Base-by-base conservation (phyloP, 2,329 filamentous ascomycete genomes). In the Rosellinia necatrix region DNA sequence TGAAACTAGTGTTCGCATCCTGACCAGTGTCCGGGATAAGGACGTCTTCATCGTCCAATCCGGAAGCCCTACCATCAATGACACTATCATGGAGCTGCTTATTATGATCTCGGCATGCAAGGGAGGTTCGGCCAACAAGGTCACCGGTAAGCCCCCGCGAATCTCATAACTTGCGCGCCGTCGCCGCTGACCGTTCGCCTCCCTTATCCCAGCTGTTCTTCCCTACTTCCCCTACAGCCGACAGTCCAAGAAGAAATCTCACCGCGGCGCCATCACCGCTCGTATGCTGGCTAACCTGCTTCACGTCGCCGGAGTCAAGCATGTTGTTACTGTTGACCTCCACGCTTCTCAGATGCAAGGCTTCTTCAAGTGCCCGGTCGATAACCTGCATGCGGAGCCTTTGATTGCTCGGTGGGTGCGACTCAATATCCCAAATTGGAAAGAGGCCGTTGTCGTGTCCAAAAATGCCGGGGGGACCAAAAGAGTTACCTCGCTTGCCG, bases 71-170 rank as follows among this genome's bases (percentile, higher is more conserved):
- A 91, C 89, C 77, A 96, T 97, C 81, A 99, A 99, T 74, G 94
- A 99, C 77, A 96, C 91, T 70, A 92, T 99, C 71, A 97, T 99
- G 92, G 94, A 99, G 81, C 83, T 99, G 71, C 84, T 99, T 71
- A 97, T 99, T 75, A 96, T 99, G 91, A 97, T 97, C 68, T 94
- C 91, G 64, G 94, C 94, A 66, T 99, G 94, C 83, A 97, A 97
- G 76, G 92, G 94, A 70, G 94, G 93, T 64, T 97, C 94, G 51
- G 91, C 94, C 61, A 96, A 92, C 79, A 96, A 94, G 69, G 90
- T 97, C 71, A 97, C 93, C 67, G 93, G 93, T 96, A 80, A 66
- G 83, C 48, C 15, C 42, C 44, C 51, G 17, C 32, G 34, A 12
- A 17, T 58, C 30, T 38, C 25, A 37, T 49, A 46, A 19, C 37